Evolutionary conservation across 768 basidiomycete genomes (phyloP).

Genomic region (Trichaptum fuscoviolaceum): DNA sequence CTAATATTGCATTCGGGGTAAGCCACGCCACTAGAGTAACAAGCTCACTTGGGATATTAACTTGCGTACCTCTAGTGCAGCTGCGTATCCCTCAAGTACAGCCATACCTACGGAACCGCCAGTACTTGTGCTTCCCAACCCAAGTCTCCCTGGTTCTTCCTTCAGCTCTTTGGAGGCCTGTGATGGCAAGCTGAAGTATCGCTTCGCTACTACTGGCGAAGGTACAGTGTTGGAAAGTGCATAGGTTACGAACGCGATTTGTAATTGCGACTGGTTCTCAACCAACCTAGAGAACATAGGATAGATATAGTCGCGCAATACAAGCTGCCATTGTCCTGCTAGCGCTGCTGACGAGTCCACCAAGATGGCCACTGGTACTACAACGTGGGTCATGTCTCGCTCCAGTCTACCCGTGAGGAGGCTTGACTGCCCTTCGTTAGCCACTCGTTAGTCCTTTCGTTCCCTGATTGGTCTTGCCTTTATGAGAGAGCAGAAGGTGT

Average conservation of each 20-base stretch:
- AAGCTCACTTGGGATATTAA: background rate
- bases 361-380: slow-evolving; percentile 44
- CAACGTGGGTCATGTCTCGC: background rate
- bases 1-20: slow-evolving; percentile 19
- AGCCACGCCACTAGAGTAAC: background rate
- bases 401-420: background rate
- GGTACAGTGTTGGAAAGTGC: slow-evolving; percentile 52
- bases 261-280: slow-evolving; percentile 23
- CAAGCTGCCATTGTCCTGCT: slow-evolving; percentile 43
- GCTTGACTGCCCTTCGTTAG: background rate
- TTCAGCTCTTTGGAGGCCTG: slow-evolving; percentile 40
- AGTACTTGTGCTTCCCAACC: slow-evolving; percentile 51
- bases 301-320: slow-evolving; percentile 43
- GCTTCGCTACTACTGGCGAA: slow-evolving; percentile 48
- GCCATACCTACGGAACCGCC: slow-evolving; percentile 53
- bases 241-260: slow-evolving; percentile 58
- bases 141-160: slow-evolving; percentile 42
- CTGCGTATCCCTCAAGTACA: slow-evolving; percentile 64
- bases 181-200: slow-evolving; percentile 46
- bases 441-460: too few species aligned
- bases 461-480: too few species aligned
- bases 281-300: slow-evolving; percentile 47
- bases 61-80: slow-evolving; percentile 56
- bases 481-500: too few species aligned
- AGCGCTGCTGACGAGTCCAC: slow-evolving; percentile 57